Percentiles rank a stretch among this genome's conserved stretches.
Conservation (phyloP, 2,329 filamentous ascomycete genomes). For the Fusarium albosuccineum region DNA sequence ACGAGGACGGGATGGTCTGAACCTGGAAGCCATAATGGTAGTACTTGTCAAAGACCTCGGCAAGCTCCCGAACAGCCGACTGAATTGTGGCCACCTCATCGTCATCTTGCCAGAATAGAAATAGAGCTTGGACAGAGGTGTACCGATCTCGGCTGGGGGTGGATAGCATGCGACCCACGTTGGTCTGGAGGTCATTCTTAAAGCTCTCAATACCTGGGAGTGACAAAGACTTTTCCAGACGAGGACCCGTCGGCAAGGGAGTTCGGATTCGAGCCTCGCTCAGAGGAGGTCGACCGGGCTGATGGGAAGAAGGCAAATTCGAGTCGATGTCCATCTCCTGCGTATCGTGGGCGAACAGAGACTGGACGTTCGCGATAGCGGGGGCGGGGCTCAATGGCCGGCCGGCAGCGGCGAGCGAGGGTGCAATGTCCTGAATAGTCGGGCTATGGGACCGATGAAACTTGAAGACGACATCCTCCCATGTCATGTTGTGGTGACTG, state of each 20-base stretch:
- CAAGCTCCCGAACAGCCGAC: constrained; percentile 61
- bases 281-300: constrained; percentile 55
- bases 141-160: constrained; percentile 67
- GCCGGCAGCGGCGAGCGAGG: constrained; percentile 55
- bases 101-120: constrained; percentile 70
- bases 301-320: constrained; percentile 46
- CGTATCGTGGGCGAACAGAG: constrained; percentile 59
- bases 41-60: constrained; percentile 63
- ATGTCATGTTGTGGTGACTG: constrained; percentile 71
- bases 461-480: constrained; percentile 69
- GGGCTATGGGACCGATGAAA: constrained; percentile 67
- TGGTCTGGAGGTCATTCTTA: constrained; percentile 65
- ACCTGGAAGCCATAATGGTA: constrained; percentile 66
- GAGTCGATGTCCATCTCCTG: constrained; percentile 70
- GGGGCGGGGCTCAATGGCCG: constrained; percentile 63
- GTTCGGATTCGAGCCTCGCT: constrained; percentile 67
- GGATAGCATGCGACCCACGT: constrained; percentile 63
- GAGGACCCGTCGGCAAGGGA: constrained; percentile 68
- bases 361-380: constrained; percentile 51
- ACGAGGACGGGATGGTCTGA: constrained; percentile 63
- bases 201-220: constrained; percentile 65
- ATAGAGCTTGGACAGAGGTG: constrained; percentile 63
- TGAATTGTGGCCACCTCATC: constrained; percentile 57
- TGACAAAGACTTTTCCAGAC: constrained; percentile 64
- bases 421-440: constrained; percentile 62